Evolutionary conservation across 176 grass and related monocot genomes (phyloP), one percentile per base, ranked within the genome.

Genomic region (Bonia amplexicaulis): DNA sequence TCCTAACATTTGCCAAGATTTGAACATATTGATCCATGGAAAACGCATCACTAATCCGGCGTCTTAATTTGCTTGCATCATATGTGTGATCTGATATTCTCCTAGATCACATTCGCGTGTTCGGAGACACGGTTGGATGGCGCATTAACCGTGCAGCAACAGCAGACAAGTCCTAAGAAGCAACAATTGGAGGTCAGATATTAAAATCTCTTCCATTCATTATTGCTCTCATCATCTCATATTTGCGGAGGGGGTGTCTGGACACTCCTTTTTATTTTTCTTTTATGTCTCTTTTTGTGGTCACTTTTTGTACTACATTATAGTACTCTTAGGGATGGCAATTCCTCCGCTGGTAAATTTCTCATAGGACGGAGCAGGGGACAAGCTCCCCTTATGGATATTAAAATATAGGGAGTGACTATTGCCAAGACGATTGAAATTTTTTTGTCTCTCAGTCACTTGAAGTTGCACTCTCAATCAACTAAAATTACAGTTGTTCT

Each of bases 141-240:
- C 60, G 45, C 66, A 41, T 78, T 77, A 62, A 85, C 66, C 31
- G 47, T 15, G 25, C 78, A 68, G 67, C 42, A 75, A 31, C 72
- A 75, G 42, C 67, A 73, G 85, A 90, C 52, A 84, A 80, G 53
- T 45, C 35, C 70, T 45, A 58, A 73, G 63, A 77, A 81, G 53
- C 77, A 71, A 79, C 90, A 87, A 70, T 94, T 79, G 82, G 71
- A 92, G 92, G 92, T 97, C 71, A 87, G 94, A 94, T 90, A 82
- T 87, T 90, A 55, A 84, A 70, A 85, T 80, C 75, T 69, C 73
- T 82, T 58, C 69, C 82, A 55, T 79, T 31, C 67, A 65, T 77
- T 86, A 54, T 75, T 87, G 9, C 53, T 67, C 59, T 65, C 54
- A 47, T 82, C 65, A 77, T 70, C 82, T 88, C 69, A 60, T 77